Base-by-base conservation (phyloP, 768 basidiomycete genomes). In the Neoboletus magnificus region DNA sequence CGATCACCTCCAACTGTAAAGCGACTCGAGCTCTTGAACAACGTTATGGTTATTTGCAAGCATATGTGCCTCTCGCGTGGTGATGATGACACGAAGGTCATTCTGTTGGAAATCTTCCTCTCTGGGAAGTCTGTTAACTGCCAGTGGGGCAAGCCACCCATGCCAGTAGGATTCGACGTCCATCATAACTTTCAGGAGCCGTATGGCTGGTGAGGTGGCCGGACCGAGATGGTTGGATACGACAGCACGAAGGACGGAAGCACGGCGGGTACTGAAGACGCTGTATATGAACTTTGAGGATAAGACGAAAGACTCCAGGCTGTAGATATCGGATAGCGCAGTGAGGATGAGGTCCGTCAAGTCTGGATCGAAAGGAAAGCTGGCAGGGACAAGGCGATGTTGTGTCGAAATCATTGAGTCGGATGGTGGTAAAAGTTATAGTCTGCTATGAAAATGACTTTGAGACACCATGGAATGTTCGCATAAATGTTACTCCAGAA, bases 1-100 rank as follows among this genome's bases (percentile, higher is more conserved):
- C 7, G 13, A 18, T 63, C 48, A 65, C 65, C 61, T 66, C 61
- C 55, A 66, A 37, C 64, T 65, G 25, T 55, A 65, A 1, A 66
- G 15, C 1, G 44, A 42, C 12, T 65, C 65, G 5, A 66, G 16
- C 13, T 60, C 52, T 39, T 25, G 44, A 39, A 66, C 50, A 45
- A 60, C 23, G n/a, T 46, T 32, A n/a, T 62, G 65, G 40, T 66
- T 60, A 7, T 35, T 33, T 20, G 54, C 58, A n/a, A 66, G 65
- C 0, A 48, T 29, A 39, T 25, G 46, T n/a, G 49, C 57, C 40
- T 63, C 57, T 32, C 54, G 62, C 41, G 43, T 42, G 20, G 61
- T 62, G 25, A 59, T 2, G 20, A 16, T 9, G 32, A 20, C 13
- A 13, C 9, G 15, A 12, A 22, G 36, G 15, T 36, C 25, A n/a